Percentiles rank a stretch among this genome's conserved stretches.
These are phyloP conservation scores for Camellia oleifera DNA, from an alignment of 179 eudicot genomes.

Conservation along the genomic window DNA sequence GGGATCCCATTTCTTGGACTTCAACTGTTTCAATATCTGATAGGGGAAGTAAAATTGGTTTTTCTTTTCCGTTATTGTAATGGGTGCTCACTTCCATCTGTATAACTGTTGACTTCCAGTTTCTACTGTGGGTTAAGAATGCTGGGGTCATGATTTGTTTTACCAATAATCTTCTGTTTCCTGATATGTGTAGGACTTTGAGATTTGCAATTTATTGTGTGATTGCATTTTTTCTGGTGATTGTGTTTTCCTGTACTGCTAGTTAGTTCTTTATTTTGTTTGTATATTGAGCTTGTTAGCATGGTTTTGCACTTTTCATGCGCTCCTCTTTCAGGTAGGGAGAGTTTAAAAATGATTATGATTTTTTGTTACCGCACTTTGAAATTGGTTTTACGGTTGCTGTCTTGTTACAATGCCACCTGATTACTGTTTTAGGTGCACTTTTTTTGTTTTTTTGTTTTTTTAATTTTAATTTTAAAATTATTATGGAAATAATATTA, in stretches of 20 bases:
- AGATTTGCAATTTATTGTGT: neutral
- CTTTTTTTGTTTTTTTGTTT: too few relatives aligned
- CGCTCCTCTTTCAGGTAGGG: neutral
- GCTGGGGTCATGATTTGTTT: constrained; percentile 1
- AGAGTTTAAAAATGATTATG: neutral
- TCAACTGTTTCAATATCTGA: neutral
- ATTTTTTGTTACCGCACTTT: neutral
- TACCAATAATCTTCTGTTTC: neutral
- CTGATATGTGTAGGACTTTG: neutral
- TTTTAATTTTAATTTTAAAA: too few relatives aligned
- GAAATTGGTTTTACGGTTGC: neutral
- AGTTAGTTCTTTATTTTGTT: neutral
- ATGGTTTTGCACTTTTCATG: neutral
- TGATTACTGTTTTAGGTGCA: neutral
- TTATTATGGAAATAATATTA: neutral
- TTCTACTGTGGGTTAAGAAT: too few relatives aligned
- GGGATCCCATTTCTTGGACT: neutral
- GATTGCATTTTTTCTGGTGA: neutral
- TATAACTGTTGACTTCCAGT: neutral
- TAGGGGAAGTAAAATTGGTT: neutral
- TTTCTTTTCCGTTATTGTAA: neutral
- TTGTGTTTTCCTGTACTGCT: neutral
- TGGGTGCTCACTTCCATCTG: neutral
- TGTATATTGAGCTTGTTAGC: too few relatives aligned
- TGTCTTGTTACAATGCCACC: neutral